These are phyloP conservation scores for Chrysopogon serrulatus DNA, from an alignment of 176 grass and related monocot species.

Conservation along the genomic window DNA sequence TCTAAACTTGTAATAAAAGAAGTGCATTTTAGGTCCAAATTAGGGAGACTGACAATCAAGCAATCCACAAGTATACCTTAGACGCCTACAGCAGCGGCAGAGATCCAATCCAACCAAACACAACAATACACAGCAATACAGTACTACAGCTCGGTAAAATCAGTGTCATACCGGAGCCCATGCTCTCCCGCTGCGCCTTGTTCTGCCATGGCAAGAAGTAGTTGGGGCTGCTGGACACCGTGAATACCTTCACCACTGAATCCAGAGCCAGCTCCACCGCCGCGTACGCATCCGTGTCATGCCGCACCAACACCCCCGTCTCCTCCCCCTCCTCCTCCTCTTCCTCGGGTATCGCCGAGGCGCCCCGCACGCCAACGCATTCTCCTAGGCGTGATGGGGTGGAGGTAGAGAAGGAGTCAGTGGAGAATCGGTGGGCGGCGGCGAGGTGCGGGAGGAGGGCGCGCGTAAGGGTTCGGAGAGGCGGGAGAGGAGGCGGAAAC, in stretches of 20 bases:
- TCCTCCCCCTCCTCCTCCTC: constrained; percentile 24
- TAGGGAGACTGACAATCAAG: neutral
- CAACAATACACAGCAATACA: neutral
- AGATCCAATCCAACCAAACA: constrained; percentile 15
- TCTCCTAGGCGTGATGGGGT: neutral
- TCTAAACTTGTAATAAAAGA: neutral
- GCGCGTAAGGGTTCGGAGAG: constrained; percentile 28
- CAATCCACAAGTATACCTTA: neutral
- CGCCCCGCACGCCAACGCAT: constrained; percentile 20
- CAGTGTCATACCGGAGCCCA: constrained; percentile 68
- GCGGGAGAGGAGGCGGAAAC: constrained; percentile 5
- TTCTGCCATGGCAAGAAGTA: constrained; percentile 98
- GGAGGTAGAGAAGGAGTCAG: neutral
- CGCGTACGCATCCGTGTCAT: constrained; percentile 76
- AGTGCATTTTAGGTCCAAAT: neutral
- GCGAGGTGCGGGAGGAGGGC: constrained; percentile 26
- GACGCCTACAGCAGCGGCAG: neutral
- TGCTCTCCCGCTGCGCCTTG: constrained; percentile 96
- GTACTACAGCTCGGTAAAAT: neutral
- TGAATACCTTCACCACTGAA: constrained; percentile 98
- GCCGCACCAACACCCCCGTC: constrained; percentile 16
- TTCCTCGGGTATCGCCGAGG: constrained; percentile 12
- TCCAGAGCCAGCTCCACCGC: constrained; percentile 90
- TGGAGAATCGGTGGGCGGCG: constrained; percentile 14
- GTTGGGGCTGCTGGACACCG: constrained; percentile 93